These are phyloP conservation scores for Diplocarpon mali DNA, from an alignment of 2,329 filamentous ascomycete genomes.

Conservation along the genomic window DNA sequence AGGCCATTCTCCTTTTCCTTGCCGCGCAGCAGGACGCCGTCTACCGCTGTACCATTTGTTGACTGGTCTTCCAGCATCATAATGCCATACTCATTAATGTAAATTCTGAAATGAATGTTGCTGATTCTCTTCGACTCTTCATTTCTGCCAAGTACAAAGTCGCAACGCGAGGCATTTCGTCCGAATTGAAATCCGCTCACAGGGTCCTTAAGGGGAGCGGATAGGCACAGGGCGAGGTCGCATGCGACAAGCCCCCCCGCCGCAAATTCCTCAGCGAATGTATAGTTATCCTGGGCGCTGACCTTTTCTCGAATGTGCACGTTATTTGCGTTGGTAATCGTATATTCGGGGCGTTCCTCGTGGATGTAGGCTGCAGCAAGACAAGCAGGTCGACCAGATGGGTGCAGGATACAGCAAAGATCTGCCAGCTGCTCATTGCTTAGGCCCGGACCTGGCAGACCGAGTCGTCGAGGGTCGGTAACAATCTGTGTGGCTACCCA, in stretches of 20 bases:
- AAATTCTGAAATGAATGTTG: constrained; percentile 94
- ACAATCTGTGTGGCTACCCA: constrained; percentile 62
- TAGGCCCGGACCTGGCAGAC: constrained; percentile 72
- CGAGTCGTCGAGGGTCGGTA: constrained; percentile 68
- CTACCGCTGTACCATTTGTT: constrained; percentile 90
- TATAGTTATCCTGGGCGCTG: neutral
- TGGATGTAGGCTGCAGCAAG: constrained; percentile 48
- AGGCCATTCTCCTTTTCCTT: constrained; percentile 35
- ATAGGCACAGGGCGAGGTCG: constrained; percentile 73
- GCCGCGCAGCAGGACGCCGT: constrained; percentile 53
- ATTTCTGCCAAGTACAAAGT: constrained; percentile 55
- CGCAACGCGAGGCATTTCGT: constrained; percentile 59
- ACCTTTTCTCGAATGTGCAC: constrained; percentile 18
- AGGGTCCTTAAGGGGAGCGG: constrained; percentile 58
- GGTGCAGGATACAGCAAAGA: constrained; percentile 80
- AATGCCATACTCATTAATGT: constrained; percentile 71
- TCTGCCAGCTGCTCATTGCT: constrained; percentile 75
- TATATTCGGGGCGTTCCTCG: constrained; percentile 42
- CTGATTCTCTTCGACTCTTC: constrained; percentile 67
- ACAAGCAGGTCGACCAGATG: constrained; percentile 61
- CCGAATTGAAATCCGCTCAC: constrained; percentile 75
- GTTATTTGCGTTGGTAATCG: constrained; percentile 32
- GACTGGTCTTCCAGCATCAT: constrained; percentile 91
- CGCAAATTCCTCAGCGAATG: constrained; percentile 12
- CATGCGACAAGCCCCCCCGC: constrained; percentile 21